Evolutionary conservation across 1,284 basidiomycete genomes (phyloP).

Genomic region (Trametes versicolor): DNA sequence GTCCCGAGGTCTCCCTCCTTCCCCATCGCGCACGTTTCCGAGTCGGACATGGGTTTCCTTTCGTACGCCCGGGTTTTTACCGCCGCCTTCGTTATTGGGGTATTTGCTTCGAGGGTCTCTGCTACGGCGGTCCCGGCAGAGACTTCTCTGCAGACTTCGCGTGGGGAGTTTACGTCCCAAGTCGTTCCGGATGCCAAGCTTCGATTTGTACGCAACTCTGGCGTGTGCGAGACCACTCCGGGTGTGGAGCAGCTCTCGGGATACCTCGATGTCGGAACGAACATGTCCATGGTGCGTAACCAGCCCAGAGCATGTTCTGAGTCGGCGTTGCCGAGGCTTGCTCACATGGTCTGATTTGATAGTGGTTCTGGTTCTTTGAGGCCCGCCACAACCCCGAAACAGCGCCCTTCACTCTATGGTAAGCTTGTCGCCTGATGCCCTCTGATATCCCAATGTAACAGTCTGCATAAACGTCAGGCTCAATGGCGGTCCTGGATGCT

Average conservation of each 20-base stretch:
- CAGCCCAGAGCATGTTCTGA: neutral
- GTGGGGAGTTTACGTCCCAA: slow-evolving; percentile 36
- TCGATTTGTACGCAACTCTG: slow-evolving; percentile 69
- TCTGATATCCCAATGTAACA: slow-evolving; percentile 22
- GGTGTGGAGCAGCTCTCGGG: slow-evolving; percentile 75
- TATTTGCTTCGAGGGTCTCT: neutral
- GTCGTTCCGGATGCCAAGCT: slow-evolving; percentile 45
- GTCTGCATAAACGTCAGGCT: slow-evolving; percentile 48
- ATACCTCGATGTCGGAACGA: slow-evolving; percentile 67
- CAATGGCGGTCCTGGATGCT: slow-evolving; percentile 70
- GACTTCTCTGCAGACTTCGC: slow-evolving; percentile 4
- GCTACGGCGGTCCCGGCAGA: neutral
- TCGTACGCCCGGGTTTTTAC: neutral
- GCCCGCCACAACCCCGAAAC: slow-evolving; percentile 66
- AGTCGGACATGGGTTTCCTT: neutral
- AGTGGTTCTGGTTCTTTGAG: slow-evolving; percentile 83
- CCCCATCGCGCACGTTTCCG: neutral
- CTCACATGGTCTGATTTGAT: neutral
- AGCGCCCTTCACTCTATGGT: slow-evolving; percentile 76
- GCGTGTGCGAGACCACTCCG: slow-evolving; percentile 78
- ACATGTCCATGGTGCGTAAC: slow-evolving; percentile 66
- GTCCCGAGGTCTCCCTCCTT: neutral
- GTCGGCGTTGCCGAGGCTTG: neutral
- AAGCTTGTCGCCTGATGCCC: slow-evolving; percentile 14
- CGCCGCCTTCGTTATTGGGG: neutral